These are phyloP conservation scores for Marasmius tenuissimus DNA, from an alignment of 1,284 basidiomycete species.

Conservation along the genomic window DNA sequence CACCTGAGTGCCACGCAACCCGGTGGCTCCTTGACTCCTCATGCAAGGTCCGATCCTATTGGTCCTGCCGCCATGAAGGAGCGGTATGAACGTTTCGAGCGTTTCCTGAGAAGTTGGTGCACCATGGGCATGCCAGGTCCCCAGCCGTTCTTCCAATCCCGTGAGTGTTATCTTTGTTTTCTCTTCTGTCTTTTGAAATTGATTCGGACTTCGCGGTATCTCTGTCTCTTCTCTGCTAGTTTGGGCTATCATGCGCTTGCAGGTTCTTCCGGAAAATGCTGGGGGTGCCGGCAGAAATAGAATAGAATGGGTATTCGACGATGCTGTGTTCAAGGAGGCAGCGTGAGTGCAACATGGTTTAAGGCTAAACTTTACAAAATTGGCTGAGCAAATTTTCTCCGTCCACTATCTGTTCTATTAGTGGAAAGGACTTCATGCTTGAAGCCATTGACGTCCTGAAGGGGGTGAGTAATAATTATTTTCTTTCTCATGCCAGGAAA, in stretches of 20 bases:
- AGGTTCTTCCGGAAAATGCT: conserved; percentile 66
- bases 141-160: conserved; percentile 73
- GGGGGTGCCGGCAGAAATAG: conserved; percentile 68
- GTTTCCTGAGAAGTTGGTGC: conserved; percentile 75
- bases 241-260: conserved; percentile 74
- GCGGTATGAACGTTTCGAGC: conserved; percentile 66
- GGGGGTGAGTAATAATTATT: conserved; percentile 52
- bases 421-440: conserved; percentile 82
- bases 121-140: conserved; percentile 80
- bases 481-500: conserved; percentile 15
- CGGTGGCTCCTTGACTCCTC: conserved; percentile 70
- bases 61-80: conserved; percentile 69
- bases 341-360: conserved; percentile 53
- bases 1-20: conserved; percentile 71
- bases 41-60: conserved; percentile 61
- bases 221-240: conserved; percentile 26
- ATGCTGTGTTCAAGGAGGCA: conserved; percentile 81
- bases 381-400: background rate
- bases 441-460: conserved; percentile 80
- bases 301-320: conserved; percentile 80
- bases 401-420: conserved; percentile 29
- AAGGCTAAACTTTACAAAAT: conserved; percentile 6
- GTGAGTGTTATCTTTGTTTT: conserved; percentile 26
- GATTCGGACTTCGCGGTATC: conserved; percentile 17
- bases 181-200: conserved; percentile 4